These are phyloP conservation scores for Suillus alpinus DNA, from an alignment of 768 basidiomycete genomes.

Conservation along the genomic window DNA sequence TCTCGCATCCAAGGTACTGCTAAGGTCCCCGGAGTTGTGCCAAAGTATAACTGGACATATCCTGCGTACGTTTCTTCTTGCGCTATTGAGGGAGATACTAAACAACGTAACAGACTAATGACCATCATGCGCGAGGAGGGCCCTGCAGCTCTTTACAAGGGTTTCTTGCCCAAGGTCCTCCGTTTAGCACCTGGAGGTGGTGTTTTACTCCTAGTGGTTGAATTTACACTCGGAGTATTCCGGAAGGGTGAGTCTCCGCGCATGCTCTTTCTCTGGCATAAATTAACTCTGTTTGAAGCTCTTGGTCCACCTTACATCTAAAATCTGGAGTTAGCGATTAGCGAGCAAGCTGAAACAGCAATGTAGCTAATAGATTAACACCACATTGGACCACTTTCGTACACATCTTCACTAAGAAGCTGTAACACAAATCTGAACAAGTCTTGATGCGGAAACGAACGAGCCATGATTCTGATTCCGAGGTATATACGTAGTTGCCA, in stretches of 20 bases:
- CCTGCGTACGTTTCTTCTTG: conserved; percentile 52
- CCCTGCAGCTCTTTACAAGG: conserved; percentile 83
- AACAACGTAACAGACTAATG: conserved; percentile 41
- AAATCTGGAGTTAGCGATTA: neutral
- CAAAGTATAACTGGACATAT: conserved; percentile 95
- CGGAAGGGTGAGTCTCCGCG: conserved; percentile 51
- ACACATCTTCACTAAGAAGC: neutral
- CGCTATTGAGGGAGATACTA: neutral
- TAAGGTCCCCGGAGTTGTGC: conserved; percentile 63
- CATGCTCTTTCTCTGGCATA: neutral
- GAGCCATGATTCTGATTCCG: neutral
- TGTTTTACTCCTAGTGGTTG: conserved; percentile 90
- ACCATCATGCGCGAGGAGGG: conserved; percentile 89
- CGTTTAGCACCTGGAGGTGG: conserved; percentile 95
- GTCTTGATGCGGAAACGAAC: neutral
- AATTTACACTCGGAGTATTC: conserved; percentile 77
- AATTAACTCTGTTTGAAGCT: conserved; percentile 7
- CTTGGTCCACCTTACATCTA: conserved; percentile 34
- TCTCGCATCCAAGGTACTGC: conserved; percentile 85
- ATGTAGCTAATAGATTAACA: neutral
- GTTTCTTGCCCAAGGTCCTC: conserved; percentile 93
- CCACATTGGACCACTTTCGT: neutral
- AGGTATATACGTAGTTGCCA: neutral
- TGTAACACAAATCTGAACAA: neutral
- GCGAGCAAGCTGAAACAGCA: neutral